Percentiles rank a stretch among this genome's conserved stretches.
Evolutionary conservation across 371 early-diverging fungal species (phyloP).

Genomic region (Syncephalastrum contaminatum): DNA sequence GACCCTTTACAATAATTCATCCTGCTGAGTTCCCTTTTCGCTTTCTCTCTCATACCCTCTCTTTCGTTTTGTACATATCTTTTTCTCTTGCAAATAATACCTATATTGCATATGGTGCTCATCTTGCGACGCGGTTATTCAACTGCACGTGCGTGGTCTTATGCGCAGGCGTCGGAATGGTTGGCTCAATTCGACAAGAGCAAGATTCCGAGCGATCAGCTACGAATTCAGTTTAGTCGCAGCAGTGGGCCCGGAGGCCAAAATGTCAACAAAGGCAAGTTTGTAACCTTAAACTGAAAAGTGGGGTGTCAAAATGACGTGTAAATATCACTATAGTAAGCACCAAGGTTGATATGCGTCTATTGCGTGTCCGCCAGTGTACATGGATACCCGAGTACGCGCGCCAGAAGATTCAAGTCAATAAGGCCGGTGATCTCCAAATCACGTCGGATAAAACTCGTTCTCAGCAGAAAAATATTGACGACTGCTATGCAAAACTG

Average conservation of each 20-base stretch:
- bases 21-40: background rate
- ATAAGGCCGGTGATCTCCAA: slow-evolving; percentile 73
- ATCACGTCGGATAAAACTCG: slow-evolving; percentile 78
- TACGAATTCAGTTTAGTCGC: slow-evolving; percentile 31
- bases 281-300: no score
- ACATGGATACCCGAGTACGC: slow-evolving; percentile 81
- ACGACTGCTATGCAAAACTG: slow-evolving; percentile 80
- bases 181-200: slow-evolving; percentile 25
- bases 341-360: slow-evolving; percentile 84
- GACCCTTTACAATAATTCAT: no score
- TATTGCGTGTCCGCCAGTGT: slow-evolving; percentile 56
- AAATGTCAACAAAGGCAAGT: slow-evolving; percentile 85
- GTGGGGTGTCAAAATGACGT: background rate
- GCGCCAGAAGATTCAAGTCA: slow-evolving; percentile 58
- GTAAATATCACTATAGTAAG: slow-evolving; percentile 53
- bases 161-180: slow-evolving; percentile 34
- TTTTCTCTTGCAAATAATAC: background rate
- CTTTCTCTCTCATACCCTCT: background rate
- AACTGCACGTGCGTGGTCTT: slow-evolving; percentile 20
- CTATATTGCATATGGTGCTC: background rate
- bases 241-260: slow-evolving; percentile 88
- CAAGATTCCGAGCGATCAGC: slow-evolving; percentile 36
- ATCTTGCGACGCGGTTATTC: background rate
- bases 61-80: background rate
- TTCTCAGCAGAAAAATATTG: slow-evolving; percentile 76